These are phyloP conservation scores for Suhomyces emberorum DNA, from an alignment of 805 yeast species.

Conservation along the genomic window DNA sequence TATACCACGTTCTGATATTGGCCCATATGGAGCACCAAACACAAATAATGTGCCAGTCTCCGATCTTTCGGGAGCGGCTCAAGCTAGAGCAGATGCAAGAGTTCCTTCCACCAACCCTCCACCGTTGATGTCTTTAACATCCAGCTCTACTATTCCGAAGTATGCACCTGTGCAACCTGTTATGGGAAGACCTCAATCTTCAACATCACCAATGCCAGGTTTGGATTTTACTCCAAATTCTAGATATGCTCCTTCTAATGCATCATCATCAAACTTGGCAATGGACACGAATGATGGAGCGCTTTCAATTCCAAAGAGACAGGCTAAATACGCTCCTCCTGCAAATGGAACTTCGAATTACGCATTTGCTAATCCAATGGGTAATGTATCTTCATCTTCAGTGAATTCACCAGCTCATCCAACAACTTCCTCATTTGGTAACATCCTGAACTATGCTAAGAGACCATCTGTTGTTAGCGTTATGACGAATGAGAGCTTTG, in stretches of 20 bases:
- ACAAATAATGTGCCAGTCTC: background rate
- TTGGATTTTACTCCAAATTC: slow-evolving; percentile 4
- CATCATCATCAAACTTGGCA: slow-evolving; percentile 18
- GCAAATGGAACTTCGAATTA: background rate
- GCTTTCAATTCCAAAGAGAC: slow-evolving; percentile 8
- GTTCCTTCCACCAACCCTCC: slow-evolving; percentile 1
- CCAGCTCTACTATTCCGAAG: slow-evolving; percentile 5
- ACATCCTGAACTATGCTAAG: slow-evolving; percentile 10
- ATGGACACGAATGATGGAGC: slow-evolving; percentile 2
- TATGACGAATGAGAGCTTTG: slow-evolving; percentile 17
- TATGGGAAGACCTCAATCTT: background rate
- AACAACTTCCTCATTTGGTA: slow-evolving; percentile 3
- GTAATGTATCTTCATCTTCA: slow-evolving; percentile 18
- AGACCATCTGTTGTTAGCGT: slow-evolving; percentile 21
- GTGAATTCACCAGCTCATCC: slow-evolving; percentile 12
- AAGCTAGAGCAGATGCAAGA: slow-evolving; percentile 10
- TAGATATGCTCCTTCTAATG: slow-evolving; percentile 20
- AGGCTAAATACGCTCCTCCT: slow-evolving; percentile 5
- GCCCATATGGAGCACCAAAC: background rate
- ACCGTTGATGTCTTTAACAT: slow-evolving; percentile 5
- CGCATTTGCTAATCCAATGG: slow-evolving; percentile 7
- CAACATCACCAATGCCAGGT: slow-evolving; percentile 2
- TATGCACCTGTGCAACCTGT: slow-evolving; percentile 5
- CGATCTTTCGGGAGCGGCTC: slow-evolving; percentile 8
- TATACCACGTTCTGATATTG: too few species aligned